phyloP scores from a whole-genome alignment of 176 grass and related monocot genomes.

The Tillandsia leiboldiana region DNA sequence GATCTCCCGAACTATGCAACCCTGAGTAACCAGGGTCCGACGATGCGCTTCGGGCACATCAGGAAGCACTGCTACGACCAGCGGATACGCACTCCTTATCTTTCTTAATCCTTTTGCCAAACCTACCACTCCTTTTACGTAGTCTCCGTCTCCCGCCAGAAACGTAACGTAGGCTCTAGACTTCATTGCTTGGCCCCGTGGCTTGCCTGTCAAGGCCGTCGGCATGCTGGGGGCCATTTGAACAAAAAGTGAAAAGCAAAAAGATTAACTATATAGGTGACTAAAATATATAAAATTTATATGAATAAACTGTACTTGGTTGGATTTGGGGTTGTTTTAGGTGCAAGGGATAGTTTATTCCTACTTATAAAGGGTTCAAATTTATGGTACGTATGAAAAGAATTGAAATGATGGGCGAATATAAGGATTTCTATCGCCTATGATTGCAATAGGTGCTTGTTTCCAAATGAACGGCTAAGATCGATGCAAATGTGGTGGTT shows the following conservation, averaged over 20 bases:
- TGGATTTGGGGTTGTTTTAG: not conserved
- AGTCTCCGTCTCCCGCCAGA: slow-evolving; percentile 2
- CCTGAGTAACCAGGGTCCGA: not conserved
- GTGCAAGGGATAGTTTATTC: not conserved
- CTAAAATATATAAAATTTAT: not conserved
- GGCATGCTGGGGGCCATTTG: not conserved
- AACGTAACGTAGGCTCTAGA: slow-evolving; percentile 2
- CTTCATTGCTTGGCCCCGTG: not conserved
- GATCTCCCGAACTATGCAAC: slow-evolving; percentile 11
- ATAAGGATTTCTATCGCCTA: not conserved
- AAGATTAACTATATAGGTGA: not conserved
- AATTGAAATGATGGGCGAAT: not conserved
- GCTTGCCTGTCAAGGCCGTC: not conserved
- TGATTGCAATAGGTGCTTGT: not conserved
- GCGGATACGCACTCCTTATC: not conserved
- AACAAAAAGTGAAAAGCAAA: not conserved
- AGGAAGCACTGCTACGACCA: slow-evolving; percentile 2
- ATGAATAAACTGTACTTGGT: not conserved
- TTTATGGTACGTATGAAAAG: not conserved
- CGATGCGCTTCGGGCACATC: slow-evolving; percentile 1
- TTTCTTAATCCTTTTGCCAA: slow-evolving; percentile 3
- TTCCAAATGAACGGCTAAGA: not conserved
- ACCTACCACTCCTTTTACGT: slow-evolving; percentile 3
- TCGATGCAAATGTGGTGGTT: not conserved
- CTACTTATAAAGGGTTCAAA: not conserved